phyloP scores from a whole-genome alignment of 2,329 filamentous ascomycete genomes.

The Phaeoacremonium minimum region DNA sequence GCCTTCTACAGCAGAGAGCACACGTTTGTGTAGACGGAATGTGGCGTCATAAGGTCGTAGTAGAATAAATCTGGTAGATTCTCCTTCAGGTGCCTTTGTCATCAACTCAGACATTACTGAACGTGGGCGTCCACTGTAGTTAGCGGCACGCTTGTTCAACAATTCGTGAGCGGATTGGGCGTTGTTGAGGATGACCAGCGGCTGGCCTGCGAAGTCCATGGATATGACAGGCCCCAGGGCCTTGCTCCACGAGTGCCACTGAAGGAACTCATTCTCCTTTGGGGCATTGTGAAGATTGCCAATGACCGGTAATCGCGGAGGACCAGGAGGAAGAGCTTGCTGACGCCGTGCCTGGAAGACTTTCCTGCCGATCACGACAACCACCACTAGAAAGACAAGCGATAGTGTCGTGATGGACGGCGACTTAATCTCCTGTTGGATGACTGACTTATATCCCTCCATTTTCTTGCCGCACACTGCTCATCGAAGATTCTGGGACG shows the following conservation, averaged over 20 bases:
- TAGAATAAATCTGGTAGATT: slow-evolving; percentile 1
- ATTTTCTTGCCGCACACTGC: no score
- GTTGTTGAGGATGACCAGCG: slow-evolving; percentile 31
- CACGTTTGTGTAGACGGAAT: neutral
- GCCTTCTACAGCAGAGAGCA: neutral
- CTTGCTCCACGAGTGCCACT: slow-evolving; percentile 12
- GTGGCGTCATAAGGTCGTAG: slow-evolving; percentile 5
- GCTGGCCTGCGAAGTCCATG: slow-evolving; percentile 28
- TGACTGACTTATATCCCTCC: no score
- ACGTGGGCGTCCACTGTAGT: slow-evolving; percentile 31
- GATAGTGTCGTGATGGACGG: no score
- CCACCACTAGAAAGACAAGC: no score
- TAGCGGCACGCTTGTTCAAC: slow-evolving; percentile 31
- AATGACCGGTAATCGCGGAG: slow-evolving; percentile 4
- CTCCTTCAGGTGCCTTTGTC: neutral
- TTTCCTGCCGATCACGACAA: no score
- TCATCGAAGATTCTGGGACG: no score
- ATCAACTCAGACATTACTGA: slow-evolving; percentile 21
- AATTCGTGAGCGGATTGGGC: slow-evolving; percentile 30
- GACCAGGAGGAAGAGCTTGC: slow-evolving; percentile 5
- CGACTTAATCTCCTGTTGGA: no score
- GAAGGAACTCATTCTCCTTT: slow-evolving; percentile 1
- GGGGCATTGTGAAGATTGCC: slow-evolving; percentile 4
- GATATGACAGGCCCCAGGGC: slow-evolving; percentile 20
- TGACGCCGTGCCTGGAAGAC: no score